Conservation (phyloP, 495 filamentous ascomycete species). For the Annulohypoxylon maeteangense region DNA sequence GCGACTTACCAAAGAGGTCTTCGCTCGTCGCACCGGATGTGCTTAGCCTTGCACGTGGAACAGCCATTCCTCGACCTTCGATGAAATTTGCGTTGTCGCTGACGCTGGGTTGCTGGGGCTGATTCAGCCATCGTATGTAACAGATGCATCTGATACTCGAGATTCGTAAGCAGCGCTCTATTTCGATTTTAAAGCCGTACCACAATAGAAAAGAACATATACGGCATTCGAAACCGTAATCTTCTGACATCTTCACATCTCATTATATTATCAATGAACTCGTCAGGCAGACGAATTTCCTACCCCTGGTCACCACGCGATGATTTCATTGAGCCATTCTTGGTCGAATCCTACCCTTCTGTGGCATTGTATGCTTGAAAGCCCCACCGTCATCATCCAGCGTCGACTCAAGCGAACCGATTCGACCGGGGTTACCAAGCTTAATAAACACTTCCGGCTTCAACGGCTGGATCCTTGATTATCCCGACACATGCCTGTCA, state of each 20-base stretch:
- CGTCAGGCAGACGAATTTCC: slow-evolving; percentile 39
- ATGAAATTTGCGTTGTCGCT: slow-evolving; percentile 48
- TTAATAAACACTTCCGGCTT: slow-evolving; percentile 14
- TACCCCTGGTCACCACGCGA: slow-evolving; percentile 16
- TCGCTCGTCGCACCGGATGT: slow-evolving; percentile 50
- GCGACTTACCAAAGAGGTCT: slow-evolving; percentile 49
- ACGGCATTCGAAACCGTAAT: slow-evolving; percentile 2
- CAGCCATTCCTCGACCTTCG: slow-evolving; percentile 48
- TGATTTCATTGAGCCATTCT: slow-evolving; percentile 39
- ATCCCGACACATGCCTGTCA: background rate
- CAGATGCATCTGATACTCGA: background rate
- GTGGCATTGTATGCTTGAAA: slow-evolving; percentile 21
- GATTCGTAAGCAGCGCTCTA: background rate
- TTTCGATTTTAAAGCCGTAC: slow-evolving; percentile 11
- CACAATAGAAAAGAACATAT: slow-evolving; percentile 10
- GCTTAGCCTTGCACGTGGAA: slow-evolving; percentile 48
- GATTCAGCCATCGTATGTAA: slow-evolving; percentile 31
- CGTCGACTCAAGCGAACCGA: slow-evolving; percentile 18
- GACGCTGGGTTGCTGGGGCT: slow-evolving; percentile 35
- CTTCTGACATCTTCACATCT: slow-evolving; percentile 22
- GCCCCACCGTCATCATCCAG: slow-evolving; percentile 29
- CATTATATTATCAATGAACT: slow-evolving; percentile 31
- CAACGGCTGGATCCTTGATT: slow-evolving; percentile 11
- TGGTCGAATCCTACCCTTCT: slow-evolving; percentile 35
- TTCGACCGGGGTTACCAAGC: slow-evolving; percentile 18